A percentile compares a stretch with the other conserved stretches of the same genome.
Evolutionary conservation across 2,329 filamentous ascomycete genomes (phyloP).

Genomic region (Zasmidium cellare): DNA sequence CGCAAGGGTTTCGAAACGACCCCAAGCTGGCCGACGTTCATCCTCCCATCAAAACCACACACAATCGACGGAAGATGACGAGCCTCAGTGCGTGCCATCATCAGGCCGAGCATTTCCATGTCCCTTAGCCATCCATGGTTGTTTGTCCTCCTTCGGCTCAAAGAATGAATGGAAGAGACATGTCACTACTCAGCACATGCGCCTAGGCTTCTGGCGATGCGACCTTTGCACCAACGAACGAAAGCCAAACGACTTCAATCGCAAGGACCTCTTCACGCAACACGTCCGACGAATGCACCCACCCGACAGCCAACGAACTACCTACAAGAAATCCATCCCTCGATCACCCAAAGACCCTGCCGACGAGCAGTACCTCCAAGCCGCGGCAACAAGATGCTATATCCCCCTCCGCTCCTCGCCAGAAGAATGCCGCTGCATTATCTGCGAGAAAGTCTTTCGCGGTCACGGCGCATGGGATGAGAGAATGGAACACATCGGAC

Average conservation of each 20-base stretch:
- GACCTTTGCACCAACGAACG: conserved; percentile 54
- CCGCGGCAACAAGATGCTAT: conserved; percentile 62
- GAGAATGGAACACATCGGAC: conserved; percentile 83
- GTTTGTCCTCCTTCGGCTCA: conserved; percentile 67
- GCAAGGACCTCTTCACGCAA: conserved; percentile 88
- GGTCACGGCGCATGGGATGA: conserved; percentile 72
- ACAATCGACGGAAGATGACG: background rate
- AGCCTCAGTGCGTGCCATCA: background rate
- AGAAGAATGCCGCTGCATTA: conserved; percentile 60
- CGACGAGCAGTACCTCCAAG: conserved; percentile 36
- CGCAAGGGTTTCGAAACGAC: conserved; percentile 19
- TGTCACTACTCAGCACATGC: conserved; percentile 75
- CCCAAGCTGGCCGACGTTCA: conserved; percentile 9
- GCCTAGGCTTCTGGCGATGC: conserved; percentile 74
- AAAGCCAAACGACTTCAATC: conserved; percentile 70
- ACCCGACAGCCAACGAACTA: conserved; percentile 38
- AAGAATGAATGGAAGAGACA: conserved; percentile 98
- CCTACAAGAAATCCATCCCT: conserved; percentile 31
- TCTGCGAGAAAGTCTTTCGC: conserved; percentile 64
- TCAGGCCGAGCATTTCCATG: conserved; percentile 62
- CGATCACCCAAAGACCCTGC: conserved; percentile 10
- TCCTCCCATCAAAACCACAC: conserved; percentile 1
- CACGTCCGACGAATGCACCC: conserved; percentile 85
- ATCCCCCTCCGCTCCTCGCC: conserved; percentile 64
- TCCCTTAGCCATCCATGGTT: conserved; percentile 76